Evolutionary conservation across 257 asterid species (phyloP), one percentile per base, ranked within the genome.

Genomic region (Primulina huaijiensis): DNA sequence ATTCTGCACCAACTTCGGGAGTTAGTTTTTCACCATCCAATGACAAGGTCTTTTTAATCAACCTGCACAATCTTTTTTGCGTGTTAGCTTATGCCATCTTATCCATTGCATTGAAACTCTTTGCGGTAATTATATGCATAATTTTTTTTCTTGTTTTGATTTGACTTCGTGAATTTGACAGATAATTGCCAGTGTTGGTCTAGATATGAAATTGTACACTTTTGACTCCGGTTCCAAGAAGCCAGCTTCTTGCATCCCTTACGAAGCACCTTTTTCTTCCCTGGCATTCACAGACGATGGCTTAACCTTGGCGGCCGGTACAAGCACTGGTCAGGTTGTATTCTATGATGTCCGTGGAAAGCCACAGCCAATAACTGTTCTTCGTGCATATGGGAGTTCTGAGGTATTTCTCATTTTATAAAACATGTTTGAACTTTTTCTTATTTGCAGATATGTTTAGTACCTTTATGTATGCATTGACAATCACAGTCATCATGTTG

Each of bases 1-100:
- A 94, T 79, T 91, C 98, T 72, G 97, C 99, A 59, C 99, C 98
- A 58, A 88, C 89, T 74, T 86, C 98, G 76, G 97, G 96, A 5
- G 83, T 94, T 80, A 81, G 96, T 84, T 91, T 94, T 81, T 94
- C 97, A 74, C 97, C 99, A 76, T 85, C 93, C 79, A 89, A 88
- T 69, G 99, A 94, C 80, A 94, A 91, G 99, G 99, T 90, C 74
- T 78, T 63, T 71, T 82, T 75, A 73, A 31, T 59, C 58, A 31
- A 34, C 34, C 60, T 73, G 53, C 62, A 69, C 63, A 63, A 40
- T 9, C n/a, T 70, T 60, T 67, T 64, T 16, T 55, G 4, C 43
- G 12, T 34, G 57, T 52, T 19, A 30, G 59, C 65, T 53, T 56
- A 57, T 7, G 30, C 46, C 58, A 25, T 33, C 56, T 68, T 65